Percentiles rank a stretch among this genome's conserved stretches.
phyloP scores from a whole-genome alignment of 345 rosid genomes.

The Raphanus raphanistrum region DNA sequence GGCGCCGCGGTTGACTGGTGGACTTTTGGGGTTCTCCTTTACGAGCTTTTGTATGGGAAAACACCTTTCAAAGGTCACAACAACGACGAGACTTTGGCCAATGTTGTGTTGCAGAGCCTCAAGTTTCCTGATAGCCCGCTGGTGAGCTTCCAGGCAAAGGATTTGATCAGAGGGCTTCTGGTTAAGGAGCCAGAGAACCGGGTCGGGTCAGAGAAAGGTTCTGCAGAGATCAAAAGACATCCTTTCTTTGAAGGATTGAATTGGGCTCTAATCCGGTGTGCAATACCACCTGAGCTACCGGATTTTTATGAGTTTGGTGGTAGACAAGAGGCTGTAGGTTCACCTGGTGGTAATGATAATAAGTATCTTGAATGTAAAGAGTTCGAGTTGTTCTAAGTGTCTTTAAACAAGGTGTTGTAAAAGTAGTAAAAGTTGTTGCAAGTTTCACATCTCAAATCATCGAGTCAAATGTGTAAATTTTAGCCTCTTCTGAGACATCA shows the following conservation, averaged over 20 bases:
- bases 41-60: background rate
- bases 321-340: background rate
- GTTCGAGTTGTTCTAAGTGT: background rate
- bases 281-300: background rate
- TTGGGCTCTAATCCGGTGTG: background rate
- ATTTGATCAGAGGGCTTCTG: background rate
- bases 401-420: background rate
- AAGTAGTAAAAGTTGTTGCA: background rate
- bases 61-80: background rate
- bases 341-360: background rate
- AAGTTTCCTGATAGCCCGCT: background rate
- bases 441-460: background rate
- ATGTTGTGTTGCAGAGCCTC: background rate
- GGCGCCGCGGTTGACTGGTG: conserved; percentile 1
- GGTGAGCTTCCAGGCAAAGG: background rate
- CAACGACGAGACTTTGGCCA: background rate
- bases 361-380: background rate
- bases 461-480: background rate
- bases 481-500: background rate
- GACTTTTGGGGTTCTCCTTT: background rate
- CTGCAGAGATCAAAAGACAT: background rate
- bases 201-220: background rate
- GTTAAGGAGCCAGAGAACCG: background rate
- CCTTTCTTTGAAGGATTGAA: background rate
- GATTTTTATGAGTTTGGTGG: background rate